Conservation (phyloP, 306 rosid genomes). For the Trifolium subterraneum region DNA sequence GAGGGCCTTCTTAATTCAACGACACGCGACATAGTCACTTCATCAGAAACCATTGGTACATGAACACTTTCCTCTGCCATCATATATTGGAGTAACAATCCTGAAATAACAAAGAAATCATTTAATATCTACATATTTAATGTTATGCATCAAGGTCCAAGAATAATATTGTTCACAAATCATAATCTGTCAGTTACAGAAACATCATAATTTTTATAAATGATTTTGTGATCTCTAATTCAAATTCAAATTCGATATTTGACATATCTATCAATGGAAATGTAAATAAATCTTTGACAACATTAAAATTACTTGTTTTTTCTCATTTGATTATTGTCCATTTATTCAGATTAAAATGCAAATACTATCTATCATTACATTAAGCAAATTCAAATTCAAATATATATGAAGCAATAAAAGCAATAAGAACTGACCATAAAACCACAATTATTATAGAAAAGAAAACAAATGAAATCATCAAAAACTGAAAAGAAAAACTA, state of each 20-base stretch:
- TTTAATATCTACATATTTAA: background rate
- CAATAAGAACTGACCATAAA: slow-evolving; percentile 35
- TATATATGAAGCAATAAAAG: slow-evolving; percentile 16
- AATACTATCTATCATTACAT: background rate
- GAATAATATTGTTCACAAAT: background rate
- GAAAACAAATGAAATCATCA: background rate
- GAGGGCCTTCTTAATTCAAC: slow-evolving; percentile 58
- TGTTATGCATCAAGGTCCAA: slow-evolving; percentile 11
- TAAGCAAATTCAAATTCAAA: background rate
- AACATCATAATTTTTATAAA: background rate
- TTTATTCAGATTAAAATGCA: too few relatives aligned
- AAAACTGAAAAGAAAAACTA: background rate
- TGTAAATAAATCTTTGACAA: too few relatives aligned
- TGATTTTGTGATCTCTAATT: background rate
- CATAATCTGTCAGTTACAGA: background rate
- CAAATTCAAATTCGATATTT: background rate
- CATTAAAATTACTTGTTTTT: too few relatives aligned
- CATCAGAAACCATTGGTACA: slow-evolving; percentile 24
- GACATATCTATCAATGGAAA: background rate
- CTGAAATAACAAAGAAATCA: background rate
- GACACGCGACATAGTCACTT: slow-evolving; percentile 38
- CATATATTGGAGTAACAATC: background rate
- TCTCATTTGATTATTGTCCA: slow-evolving; percentile 8
- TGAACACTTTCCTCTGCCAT: background rate
- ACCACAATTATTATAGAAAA: background rate